Evolutionary conservation across 1,139 yeast genomes (phyloP), one percentile per base, ranked within the genome.

Genomic region (Torulaspora pretoriensis): DNA sequence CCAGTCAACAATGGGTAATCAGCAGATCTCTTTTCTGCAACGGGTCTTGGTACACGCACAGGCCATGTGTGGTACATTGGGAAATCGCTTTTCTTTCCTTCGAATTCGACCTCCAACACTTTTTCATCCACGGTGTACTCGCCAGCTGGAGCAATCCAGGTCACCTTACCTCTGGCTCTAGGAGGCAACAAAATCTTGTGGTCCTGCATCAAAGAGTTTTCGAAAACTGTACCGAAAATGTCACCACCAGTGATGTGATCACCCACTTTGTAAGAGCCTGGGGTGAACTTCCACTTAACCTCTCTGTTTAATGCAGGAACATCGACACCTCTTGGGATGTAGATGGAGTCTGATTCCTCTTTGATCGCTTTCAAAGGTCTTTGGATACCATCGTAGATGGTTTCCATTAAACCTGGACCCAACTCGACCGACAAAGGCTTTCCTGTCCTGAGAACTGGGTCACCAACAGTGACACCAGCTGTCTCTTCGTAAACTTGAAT

Each of bases 51-150:
- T 38, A 89, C 96, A 77, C 99, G 89, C 51, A 92, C 98, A 24
- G 99, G 98, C 99, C 99, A 92, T 35, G 96, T 83, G 69, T 92
- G 98, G 84, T 81, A 88, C 97, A 94, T 89, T 42, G 95, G 77
- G 73, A 87, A 90, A 41, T 78, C 75, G 57, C 75, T 77, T 60
- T 78, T 86, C 65, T 81, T 79, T 55, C 97, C 97, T 53, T 89
- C 92, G 62, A 90, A 92, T 70, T 94, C 98, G 51, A 92, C 86
- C 71, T 94, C 98, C 59, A 92, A 73, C 45, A 92, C 75, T 42
- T 87, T 80, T 61, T 90, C 97, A 55, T 86, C 96, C 47, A 92
- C 88, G 43, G 83, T 81, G 72, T 92, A 92, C 48, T 90, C 81
- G 52, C 98, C 98, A 43, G 89, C 78, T 61, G 80, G 83, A 41